phyloP scores from a whole-genome alignment of 129 eudicot species.

The Silybum marianum region DNA sequence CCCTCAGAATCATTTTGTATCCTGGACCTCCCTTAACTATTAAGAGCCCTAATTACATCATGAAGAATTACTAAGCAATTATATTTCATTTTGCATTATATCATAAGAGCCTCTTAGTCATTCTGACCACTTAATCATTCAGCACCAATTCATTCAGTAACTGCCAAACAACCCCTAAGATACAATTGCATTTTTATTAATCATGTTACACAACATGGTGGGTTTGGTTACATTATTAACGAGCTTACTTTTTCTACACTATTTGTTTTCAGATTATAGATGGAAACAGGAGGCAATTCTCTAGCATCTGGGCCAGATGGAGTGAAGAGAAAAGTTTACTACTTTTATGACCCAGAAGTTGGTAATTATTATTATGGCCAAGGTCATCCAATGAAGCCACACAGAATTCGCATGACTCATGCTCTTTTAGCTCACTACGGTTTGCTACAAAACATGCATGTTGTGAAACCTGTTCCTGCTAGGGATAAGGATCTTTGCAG shows the following conservation, averaged over 20 bases:
- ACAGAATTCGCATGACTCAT: conserved; percentile 89
- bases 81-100: too few species aligned
- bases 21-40: too few species aligned
- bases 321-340: conserved; percentile 71
- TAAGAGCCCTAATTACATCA: too few species aligned
- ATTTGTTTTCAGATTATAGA: conserved; percentile 23
- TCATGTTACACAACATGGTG: neutral
- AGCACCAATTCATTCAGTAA: too few species aligned
- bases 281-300: conserved; percentile 85
- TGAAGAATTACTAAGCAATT: too few species aligned
- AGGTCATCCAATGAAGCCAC: conserved; percentile 99
- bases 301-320: conserved; percentile 86
- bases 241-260: neutral
- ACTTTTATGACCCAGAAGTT: conserved; percentile 86
- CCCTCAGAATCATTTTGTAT: too few species aligned
- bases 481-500: conserved; percentile 72
- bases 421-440: conserved; percentile 76
- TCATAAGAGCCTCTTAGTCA: too few species aligned
- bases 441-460: conserved; percentile 67
- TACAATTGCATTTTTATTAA: neutral
- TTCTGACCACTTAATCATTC: too few species aligned
- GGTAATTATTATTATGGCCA: conserved; percentile 91
- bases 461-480: conserved; percentile 66
- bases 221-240: neutral
- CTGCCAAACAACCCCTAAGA: too few species aligned